Percentiles rank a stretch among this genome's conserved stretches.
These are phyloP conservation scores for Kitagawia praeruptora DNA, from an alignment of 129 eudicot species.

Conservation along the genomic window DNA sequence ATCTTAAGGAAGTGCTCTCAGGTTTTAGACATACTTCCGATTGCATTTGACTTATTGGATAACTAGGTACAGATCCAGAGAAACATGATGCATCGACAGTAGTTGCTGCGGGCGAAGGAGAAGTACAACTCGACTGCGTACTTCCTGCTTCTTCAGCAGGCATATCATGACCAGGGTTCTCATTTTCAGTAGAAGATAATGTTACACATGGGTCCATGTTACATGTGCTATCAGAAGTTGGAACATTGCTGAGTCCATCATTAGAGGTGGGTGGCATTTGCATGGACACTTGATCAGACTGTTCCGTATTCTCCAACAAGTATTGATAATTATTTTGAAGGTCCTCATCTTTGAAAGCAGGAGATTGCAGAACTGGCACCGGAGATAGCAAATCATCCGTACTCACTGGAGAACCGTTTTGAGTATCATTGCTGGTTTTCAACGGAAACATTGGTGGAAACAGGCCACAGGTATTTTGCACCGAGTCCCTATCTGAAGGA, in stretches of 20 bases:
- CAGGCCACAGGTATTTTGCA: slow-evolving; percentile 11
- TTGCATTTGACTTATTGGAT: slow-evolving; percentile 10
- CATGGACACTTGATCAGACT: slow-evolving; percentile 6
- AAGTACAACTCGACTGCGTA: slow-evolving; percentile 5
- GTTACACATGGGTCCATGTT: background rate
- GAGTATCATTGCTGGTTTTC: slow-evolving; percentile 11
- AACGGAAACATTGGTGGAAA: slow-evolving; percentile 28
- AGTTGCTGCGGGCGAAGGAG: background rate
- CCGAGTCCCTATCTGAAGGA: slow-evolving; percentile 26
- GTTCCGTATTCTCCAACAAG: background rate
- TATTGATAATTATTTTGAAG: slow-evolving; percentile 14
- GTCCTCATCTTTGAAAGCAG: slow-evolving; percentile 15
- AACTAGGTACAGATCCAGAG: background rate
- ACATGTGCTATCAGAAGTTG: slow-evolving; percentile 3
- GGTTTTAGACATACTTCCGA: slow-evolving; percentile 18
- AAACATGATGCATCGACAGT: slow-evolving; percentile 4
- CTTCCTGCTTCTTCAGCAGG: slow-evolving; percentile 5
- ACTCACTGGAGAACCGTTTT: background rate
- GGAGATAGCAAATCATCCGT: slow-evolving; percentile 2
- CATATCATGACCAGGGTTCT: slow-evolving; percentile 8
- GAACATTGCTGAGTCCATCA: background rate
- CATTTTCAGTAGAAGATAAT: slow-evolving; percentile 4
- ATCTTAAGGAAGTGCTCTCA: slow-evolving; percentile 17
- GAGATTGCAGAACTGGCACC: slow-evolving; percentile 11
- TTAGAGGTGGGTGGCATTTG: slow-evolving; percentile 11